These are phyloP conservation scores for Myxozyma lipomycoides DNA, from an alignment of 805 yeast genomes.

Conservation along the genomic window DNA sequence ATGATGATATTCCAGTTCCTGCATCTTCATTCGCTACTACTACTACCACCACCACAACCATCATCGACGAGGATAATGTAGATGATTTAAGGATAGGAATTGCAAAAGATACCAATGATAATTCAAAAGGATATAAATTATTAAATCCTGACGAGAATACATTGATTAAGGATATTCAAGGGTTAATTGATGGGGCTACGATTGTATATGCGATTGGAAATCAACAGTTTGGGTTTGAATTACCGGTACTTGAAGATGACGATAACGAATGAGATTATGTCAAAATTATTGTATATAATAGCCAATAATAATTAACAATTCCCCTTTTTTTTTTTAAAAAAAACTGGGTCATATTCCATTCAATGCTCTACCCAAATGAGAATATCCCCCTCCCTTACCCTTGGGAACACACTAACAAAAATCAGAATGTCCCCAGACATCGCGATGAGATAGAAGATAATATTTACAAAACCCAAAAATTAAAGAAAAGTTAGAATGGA, in stretches of 20 bases:
- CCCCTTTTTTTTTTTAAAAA: no score
- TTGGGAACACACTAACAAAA: no score
- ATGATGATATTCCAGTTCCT: constrained; percentile 9
- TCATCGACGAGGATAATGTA: neutral
- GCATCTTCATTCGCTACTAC: constrained; percentile 23
- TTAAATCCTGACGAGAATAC: neutral
- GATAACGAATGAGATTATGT: no score
- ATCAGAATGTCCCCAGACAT: no score
- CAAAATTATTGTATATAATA: no score
- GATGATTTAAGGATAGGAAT: neutral
- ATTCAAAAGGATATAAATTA: neutral
- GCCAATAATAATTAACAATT: no score
- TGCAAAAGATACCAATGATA: neutral
- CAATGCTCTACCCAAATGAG: no score
- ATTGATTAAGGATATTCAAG: neutral
- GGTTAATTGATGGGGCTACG: neutral
- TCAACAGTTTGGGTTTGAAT: neutral
- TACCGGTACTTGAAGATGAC: neutral
- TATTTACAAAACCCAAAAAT: no score
- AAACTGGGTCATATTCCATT: no score
- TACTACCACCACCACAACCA: neutral
- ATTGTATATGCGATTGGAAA: neutral
- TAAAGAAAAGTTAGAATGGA: no score
- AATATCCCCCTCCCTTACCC: no score
- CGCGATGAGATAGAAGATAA: no score